These are phyloP conservation scores for Vitis rotundifolia DNA, from an alignment of 164 flowering plant species.

Conservation along the genomic window DNA sequence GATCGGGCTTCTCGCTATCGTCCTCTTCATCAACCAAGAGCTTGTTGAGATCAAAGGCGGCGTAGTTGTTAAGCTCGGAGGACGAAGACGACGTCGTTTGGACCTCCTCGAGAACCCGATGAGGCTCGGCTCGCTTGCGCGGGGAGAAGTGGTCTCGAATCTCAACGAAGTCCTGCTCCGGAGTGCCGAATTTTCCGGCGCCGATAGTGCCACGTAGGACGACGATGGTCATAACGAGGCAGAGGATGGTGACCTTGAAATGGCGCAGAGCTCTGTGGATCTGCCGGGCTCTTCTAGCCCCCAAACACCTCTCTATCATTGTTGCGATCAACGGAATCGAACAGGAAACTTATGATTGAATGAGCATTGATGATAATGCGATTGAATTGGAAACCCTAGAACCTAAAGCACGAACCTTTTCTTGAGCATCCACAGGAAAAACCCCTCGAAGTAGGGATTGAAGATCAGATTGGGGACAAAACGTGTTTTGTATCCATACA, in stretches of 20 bases:
- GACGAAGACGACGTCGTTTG: constrained; percentile 19
- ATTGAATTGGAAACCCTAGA: not conserved
- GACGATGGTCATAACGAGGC: constrained; percentile 67
- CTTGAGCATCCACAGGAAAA: no score
- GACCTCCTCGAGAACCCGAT: constrained; percentile 65
- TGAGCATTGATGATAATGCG: no score
- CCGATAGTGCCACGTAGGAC: constrained; percentile 84
- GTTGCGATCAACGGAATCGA: not conserved
- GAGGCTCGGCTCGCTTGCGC: constrained; percentile 47
- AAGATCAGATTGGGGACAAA: no score
- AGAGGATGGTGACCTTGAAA: constrained; percentile 62
- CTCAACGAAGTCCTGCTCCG: constrained; percentile 65
- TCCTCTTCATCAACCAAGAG: constrained; percentile 42
- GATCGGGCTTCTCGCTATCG: constrained; percentile 47
- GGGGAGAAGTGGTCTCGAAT: constrained; percentile 50
- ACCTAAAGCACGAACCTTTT: no score
- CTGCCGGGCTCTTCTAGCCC: constrained; percentile 48
- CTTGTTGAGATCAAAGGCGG: constrained; percentile 39
- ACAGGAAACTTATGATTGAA: no score
- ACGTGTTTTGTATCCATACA: no score
- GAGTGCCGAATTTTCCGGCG: constrained; percentile 82
- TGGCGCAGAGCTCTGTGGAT: constrained; percentile 56
- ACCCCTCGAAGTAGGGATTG: no score
- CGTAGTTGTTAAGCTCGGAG: constrained; percentile 27
- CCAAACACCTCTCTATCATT: constrained; percentile 51